These are phyloP conservation scores for Alternaria triticimaculans DNA, from an alignment of 2,329 filamentous ascomycete species.

Conservation along the genomic window DNA sequence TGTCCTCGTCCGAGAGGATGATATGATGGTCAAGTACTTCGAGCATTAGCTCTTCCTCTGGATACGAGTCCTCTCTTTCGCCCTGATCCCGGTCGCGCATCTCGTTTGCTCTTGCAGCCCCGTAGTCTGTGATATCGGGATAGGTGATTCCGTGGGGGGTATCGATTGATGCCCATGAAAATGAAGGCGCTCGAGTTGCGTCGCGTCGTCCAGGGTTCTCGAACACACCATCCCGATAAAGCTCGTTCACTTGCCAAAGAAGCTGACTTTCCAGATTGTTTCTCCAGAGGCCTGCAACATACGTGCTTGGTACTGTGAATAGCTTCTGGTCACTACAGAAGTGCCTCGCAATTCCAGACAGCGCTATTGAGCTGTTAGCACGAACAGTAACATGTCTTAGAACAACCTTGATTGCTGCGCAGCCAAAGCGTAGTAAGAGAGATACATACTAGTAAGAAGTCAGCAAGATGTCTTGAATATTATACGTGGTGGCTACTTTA, in stretches of 20 bases:
- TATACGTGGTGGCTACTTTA: no score
- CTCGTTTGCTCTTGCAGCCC: not conserved
- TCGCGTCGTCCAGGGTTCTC: constrained; percentile 4
- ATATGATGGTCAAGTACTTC: not conserved
- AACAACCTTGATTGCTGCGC: no score
- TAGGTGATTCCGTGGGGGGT: constrained; percentile 21
- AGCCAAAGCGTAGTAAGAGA: no score
- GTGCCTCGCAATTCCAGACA: constrained; percentile 20
- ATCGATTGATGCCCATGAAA: constrained; percentile 28
- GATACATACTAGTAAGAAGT: no score
- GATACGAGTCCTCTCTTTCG: not conserved
- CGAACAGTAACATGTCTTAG: no score
- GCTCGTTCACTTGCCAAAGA: constrained; percentile 19
- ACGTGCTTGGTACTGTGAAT: not conserved
- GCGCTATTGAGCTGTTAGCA: not conserved
- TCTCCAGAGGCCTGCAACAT: constrained; percentile 28
- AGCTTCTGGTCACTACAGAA: not conserved
- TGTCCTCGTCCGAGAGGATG: not conserved
- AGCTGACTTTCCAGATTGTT: constrained; percentile 23
- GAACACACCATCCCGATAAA: not conserved
- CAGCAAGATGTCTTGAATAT: no score
- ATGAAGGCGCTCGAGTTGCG: constrained; percentile 20
- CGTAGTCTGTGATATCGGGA: constrained; percentile 16
- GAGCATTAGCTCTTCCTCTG: not conserved
- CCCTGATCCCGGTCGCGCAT: not conserved